Evolutionary conservation across 805 yeast genomes (phyloP).

Genomic region (Candida methanosorbosa): DNA sequence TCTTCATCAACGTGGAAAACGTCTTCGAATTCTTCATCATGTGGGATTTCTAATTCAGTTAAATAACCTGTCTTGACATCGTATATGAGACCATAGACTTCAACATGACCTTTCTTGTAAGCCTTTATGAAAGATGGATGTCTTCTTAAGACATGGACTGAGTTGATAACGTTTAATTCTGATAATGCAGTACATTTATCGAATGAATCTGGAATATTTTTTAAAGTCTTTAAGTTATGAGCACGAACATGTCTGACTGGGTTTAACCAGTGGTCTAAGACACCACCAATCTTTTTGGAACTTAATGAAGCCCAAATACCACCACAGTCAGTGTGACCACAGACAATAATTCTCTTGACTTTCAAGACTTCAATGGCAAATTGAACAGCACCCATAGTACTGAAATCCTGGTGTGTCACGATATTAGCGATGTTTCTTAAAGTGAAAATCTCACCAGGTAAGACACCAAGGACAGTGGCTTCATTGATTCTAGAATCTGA

Average conservation of each 20-base stretch:
- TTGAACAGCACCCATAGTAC: slow-evolving; percentile 73
- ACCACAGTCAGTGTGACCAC: slow-evolving; percentile 96
- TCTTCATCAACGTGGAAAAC: slow-evolving; percentile 10
- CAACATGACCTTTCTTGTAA: slow-evolving; percentile 49
- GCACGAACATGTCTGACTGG: slow-evolving; percentile 64
- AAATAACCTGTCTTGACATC: slow-evolving; percentile 73
- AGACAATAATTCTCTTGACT: slow-evolving; percentile 72
- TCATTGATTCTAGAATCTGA: slow-evolving; percentile 90
- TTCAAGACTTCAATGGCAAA: slow-evolving; percentile 80
- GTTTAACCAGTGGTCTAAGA: slow-evolving; percentile 64
- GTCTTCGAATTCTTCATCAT: slow-evolving; percentile 9
- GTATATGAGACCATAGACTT: slow-evolving; percentile 78
- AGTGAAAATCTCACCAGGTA: slow-evolving; percentile 88
- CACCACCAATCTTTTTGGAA: slow-evolving; percentile 55
- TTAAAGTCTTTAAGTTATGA: slow-evolving; percentile 42
- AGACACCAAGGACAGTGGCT: slow-evolving; percentile 56
- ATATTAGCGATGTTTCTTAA: slow-evolving; percentile 84
- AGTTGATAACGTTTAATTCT: slow-evolving; percentile 68
- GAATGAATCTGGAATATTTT: slow-evolving; percentile 39
- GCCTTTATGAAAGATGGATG: slow-evolving; percentile 67
- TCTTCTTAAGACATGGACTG: slow-evolving; percentile 56
- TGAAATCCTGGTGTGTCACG: slow-evolving; percentile 60
- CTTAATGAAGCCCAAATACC: slow-evolving; percentile 79
- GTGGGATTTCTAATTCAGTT: slow-evolving; percentile 21
- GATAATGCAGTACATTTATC: slow-evolving; percentile 54